These are phyloP conservation scores for Ramularia collo-cygni DNA, from an alignment of 2,329 filamentous ascomycete genomes.

Conservation along the genomic window DNA sequence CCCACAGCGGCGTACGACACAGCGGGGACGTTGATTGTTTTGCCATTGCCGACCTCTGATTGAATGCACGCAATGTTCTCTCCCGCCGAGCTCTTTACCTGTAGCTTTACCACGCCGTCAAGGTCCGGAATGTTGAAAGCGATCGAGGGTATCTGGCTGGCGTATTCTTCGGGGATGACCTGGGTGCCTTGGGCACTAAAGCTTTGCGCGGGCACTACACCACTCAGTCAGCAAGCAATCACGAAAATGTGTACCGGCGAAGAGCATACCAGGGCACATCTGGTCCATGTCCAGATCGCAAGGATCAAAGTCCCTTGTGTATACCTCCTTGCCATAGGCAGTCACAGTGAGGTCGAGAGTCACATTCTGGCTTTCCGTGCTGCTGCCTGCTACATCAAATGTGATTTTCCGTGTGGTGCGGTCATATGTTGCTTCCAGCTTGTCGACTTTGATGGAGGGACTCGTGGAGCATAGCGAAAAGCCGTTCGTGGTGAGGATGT, in stretches of 20 bases:
- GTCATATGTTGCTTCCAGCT: conserved; percentile 72
- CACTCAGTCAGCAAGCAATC: conserved; percentile 12
- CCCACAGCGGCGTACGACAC: conserved; percentile 80
- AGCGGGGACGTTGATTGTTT: conserved; percentile 65
- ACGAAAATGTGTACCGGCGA: neutral
- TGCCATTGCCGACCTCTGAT: conserved; percentile 78
- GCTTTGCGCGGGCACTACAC: conserved; percentile 60
- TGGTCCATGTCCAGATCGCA: conserved; percentile 61
- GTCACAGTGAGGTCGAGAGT: conserved; percentile 67
- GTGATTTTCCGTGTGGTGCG: conserved; percentile 62
- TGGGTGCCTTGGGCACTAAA: conserved; percentile 70
- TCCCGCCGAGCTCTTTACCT: conserved; percentile 60
- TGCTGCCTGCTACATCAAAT: conserved; percentile 79
- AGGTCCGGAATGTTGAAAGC: conserved; percentile 89
- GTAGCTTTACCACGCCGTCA: conserved; percentile 72
- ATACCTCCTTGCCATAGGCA: conserved; percentile 79
- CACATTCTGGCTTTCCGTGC: conserved; percentile 68
- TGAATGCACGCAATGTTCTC: conserved; percentile 72
- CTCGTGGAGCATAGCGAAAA: conserved; percentile 65
- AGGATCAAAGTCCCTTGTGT: conserved; percentile 74
- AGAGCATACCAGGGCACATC: conserved; percentile 68
- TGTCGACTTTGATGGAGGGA: conserved; percentile 60
- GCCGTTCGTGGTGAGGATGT: conserved; percentile 72
- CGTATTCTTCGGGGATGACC: conserved; percentile 63
- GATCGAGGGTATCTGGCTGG: conserved; percentile 72